These are phyloP conservation scores for Henckelia pumila DNA, from an alignment of 257 asterid species.

Conservation along the genomic window DNA sequence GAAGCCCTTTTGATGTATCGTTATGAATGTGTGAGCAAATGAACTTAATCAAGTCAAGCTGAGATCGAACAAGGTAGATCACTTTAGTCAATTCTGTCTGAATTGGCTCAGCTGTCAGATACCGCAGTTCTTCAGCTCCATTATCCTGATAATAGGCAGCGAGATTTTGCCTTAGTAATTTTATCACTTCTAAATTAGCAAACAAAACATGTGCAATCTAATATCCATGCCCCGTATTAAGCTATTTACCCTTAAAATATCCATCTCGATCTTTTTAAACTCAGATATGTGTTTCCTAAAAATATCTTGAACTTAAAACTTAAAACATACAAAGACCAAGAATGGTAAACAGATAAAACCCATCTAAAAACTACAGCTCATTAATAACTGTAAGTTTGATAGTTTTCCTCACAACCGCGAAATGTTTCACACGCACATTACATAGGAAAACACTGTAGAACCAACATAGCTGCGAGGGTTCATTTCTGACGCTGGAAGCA, in stretches of 20 bases:
- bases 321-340: not conserved
- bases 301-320: too few relatives aligned
- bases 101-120: slow-evolving; percentile 79
- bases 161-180: not conserved
- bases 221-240: not conserved
- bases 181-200: slow-evolving; percentile 4
- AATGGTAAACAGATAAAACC: not conserved
- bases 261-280: not conserved
- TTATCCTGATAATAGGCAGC: slow-evolving; percentile 58
- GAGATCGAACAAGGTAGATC: slow-evolving; percentile 82
- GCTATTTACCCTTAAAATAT: not conserved
- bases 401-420: too few relatives aligned
- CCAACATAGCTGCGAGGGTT: not conserved
- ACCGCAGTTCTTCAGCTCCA: slow-evolving; percentile 76
- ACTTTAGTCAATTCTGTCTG: slow-evolving; percentile 81
- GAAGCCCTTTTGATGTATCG: slow-evolving; percentile 82
- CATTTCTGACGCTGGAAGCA: not conserved
- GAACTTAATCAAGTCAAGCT: slow-evolving; percentile 69
- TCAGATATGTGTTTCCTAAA: not conserved
- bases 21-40: slow-evolving; percentile 73
- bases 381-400: not conserved
- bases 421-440: not conserved
- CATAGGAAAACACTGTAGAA: not conserved
- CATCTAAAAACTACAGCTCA: not conserved
- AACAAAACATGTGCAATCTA: not conserved